phyloP scores from a whole-genome alignment of 306 rosid genomes.

The Bauhinia variegata region DNA sequence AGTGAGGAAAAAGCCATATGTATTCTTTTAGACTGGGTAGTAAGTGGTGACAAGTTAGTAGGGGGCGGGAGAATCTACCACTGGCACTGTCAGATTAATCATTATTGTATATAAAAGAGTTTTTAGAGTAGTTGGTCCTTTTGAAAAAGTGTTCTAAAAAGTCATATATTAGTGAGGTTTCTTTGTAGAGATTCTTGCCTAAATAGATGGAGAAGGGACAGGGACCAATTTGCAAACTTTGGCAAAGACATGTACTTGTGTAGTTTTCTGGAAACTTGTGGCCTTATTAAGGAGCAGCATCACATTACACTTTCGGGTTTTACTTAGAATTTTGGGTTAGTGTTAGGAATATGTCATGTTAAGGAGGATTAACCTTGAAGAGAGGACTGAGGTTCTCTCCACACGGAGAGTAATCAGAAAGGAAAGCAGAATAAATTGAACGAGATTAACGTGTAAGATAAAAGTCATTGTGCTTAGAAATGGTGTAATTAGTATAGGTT shows the following conservation, averaged over 20 bases:
- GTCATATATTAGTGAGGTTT: constrained; percentile 32
- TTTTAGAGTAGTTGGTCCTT: constrained; percentile 39
- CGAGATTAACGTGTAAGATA: background rate
- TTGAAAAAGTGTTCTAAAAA: constrained; percentile 38
- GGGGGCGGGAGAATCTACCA: constrained; percentile 49
- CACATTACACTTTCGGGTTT: background rate
- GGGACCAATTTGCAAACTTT: constrained; percentile 38
- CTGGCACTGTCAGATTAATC: constrained; percentile 16
- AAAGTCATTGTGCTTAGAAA: background rate
- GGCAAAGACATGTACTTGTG: constrained; percentile 33
- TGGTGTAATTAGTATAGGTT: background rate
- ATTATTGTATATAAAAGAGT: constrained; percentile 31
- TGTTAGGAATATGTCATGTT: too few relatives aligned
- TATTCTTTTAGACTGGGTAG: constrained; percentile 28
- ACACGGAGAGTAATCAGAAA: background rate
- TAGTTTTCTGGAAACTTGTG: constrained; percentile 7
- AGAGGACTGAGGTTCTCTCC: background rate
- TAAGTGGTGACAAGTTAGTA: constrained; percentile 31
- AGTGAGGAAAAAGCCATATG: constrained; percentile 35
- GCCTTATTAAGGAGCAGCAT: constrained; percentile 9
- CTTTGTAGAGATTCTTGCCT: constrained; percentile 37
- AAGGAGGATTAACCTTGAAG: too few relatives aligned
- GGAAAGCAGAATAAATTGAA: too few relatives aligned
- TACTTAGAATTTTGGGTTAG: too few relatives aligned
- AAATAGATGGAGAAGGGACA: constrained; percentile 40